Evolutionary conservation across 2,329 filamentous ascomycete genomes (phyloP), one percentile per base, ranked within the genome.

Genomic region (Fusarium xyrophilum): DNA sequence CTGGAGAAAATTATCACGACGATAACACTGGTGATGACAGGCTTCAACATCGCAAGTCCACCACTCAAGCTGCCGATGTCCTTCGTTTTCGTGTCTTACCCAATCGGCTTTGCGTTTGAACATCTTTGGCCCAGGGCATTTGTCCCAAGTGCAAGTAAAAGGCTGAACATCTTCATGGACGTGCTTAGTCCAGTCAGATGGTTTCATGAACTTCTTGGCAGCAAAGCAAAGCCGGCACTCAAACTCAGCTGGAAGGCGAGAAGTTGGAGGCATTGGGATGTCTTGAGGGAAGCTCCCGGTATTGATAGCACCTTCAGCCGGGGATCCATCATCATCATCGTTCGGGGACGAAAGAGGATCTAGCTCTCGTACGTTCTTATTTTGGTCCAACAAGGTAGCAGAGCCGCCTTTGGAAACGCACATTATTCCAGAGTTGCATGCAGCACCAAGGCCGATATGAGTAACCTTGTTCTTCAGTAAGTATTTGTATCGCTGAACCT

Each of bases 21-120:
- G 89, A 77, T 90, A 96, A 81, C 93, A 97, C 6, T 84, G 87
- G 76, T 97, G 94, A 12, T 83, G 85, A 78, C 94, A 97, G 67
- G 95, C 93, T 7, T 89, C 86, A 23, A 93, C 86, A 64, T 92
- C 89, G 76, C 94, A 97, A 9, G 86, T 89, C 93, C 93, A 97
- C 89, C 92, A 96, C 74, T 97, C 93, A 5, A 97, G 82, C 68
- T 96, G 93, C 27, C 94, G 88, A 76, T 97, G 94, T 28, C 91
- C 89, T 79, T 97, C 94, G 71, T 95, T 97, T 76, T 97, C 94
- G 74, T 97, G 94, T 32, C 94, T 88, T 25, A 97, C 93, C 94
- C 94, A 97, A 76, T 97, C 94, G 17, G 94, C 94, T 79, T 97
- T 97, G 48, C 93, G 88, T 80, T 97, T 97, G 83, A 97, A 97